Percentiles rank a stretch among this genome's conserved stretches.
phyloP scores from a whole-genome alignment of 805 yeast species.

The Metschnikowia continentalis region DNA sequence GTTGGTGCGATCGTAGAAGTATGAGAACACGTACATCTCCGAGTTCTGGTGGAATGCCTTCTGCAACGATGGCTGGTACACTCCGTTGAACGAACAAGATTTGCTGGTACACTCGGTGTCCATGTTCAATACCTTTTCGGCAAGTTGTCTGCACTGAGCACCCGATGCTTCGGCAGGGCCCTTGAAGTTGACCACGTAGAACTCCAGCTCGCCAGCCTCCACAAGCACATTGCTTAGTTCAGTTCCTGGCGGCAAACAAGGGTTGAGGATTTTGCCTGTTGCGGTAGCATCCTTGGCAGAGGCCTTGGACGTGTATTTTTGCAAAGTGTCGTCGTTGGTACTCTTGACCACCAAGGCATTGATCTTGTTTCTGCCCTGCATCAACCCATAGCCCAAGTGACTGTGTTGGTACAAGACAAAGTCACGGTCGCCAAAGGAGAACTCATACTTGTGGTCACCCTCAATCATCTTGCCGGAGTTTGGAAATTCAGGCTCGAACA shows the following conservation, averaged over 20 bases:
- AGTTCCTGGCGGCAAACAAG: conserved; percentile 84
- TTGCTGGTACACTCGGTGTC: conserved; percentile 67
- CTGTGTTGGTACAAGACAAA: conserved; percentile 88
- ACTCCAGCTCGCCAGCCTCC: conserved; percentile 41
- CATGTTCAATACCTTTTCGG: conserved; percentile 80
- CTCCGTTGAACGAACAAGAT: conserved; percentile 96
- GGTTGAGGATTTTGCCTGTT: conserved; percentile 54
- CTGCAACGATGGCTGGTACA: conserved; percentile 89
- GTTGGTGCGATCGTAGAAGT: conserved; percentile 89
- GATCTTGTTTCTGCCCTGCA: conserved; percentile 86
- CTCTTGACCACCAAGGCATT: conserved; percentile 60
- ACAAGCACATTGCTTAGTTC: conserved; percentile 59
- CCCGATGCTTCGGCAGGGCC: conserved; percentile 65
- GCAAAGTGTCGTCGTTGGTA: conserved; percentile 30
- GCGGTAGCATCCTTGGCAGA: conserved; percentile 39
- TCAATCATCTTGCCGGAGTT: conserved; percentile 61
- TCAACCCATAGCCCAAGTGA: conserved; percentile 92
- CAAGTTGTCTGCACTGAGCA: conserved; percentile 79
- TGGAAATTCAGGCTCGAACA: conserved; percentile 83
- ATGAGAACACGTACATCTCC: conserved; percentile 89
- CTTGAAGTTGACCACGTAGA: conserved; percentile 54
- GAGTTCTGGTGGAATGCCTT: conserved; percentile 66
- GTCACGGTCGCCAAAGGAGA: conserved; percentile 75
- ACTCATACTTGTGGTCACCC: conserved; percentile 83
- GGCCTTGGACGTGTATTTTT: conserved; percentile 23